These are phyloP conservation scores for Macrocybe sp. DNA, from an alignment of 1,284 basidiomycete genomes.

Conservation along the genomic window DNA sequence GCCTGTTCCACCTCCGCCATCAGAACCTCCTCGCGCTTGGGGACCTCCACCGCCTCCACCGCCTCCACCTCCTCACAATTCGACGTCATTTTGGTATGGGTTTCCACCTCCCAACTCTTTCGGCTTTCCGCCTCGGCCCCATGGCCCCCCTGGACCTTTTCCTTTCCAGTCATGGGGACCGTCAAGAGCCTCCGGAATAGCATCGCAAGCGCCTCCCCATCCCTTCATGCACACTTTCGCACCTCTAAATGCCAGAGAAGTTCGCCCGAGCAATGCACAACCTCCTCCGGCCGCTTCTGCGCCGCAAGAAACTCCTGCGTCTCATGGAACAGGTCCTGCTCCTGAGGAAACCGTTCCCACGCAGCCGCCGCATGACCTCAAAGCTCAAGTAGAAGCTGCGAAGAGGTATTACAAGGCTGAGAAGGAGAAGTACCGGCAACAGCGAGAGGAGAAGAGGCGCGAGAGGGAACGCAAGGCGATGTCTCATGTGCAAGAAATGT, in stretches of 20 bases:
- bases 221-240: no score
- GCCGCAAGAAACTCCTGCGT: no score
- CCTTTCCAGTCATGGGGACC: not conserved
- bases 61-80: conserved; percentile 8
- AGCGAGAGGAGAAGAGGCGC: conserved; percentile 47
- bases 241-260: no score
- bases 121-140: conserved; percentile 4
- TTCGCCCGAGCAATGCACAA: no score
- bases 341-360: conserved; percentile 10
- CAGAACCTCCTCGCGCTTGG: not conserved
- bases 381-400: conserved; percentile 60
- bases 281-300: no score
- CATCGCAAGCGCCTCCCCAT: no score
- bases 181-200: no score
- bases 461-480: conserved; percentile 28
- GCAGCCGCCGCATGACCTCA: conserved; percentile 37
- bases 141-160: not conserved
- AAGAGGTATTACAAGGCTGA: conserved; percentile 61
- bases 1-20: not conserved
- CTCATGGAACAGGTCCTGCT: conserved; percentile 6
- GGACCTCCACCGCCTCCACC: not conserved
- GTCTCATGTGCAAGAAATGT: conserved; percentile 8
- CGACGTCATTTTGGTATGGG: conserved; percentile 14
- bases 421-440: conserved; percentile 62
- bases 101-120: conserved; percentile 4